phyloP scores from a whole-genome alignment of 306 rosid genomes.

The Quercus rubra region DNA sequence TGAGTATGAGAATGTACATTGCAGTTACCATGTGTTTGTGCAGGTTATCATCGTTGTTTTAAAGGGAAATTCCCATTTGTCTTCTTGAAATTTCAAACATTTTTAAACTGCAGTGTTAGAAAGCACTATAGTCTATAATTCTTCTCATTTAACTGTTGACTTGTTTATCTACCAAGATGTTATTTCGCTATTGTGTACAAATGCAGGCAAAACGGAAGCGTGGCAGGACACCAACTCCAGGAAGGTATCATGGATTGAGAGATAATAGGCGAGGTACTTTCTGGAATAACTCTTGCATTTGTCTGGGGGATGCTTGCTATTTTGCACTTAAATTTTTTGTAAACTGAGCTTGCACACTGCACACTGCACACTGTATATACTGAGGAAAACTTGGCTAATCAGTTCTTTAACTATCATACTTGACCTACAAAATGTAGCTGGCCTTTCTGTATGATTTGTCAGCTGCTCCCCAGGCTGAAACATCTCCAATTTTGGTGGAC shows the following conservation, averaged over 20 bases:
- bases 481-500: background rate
- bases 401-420: background rate
- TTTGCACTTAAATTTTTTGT: background rate
- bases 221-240: conserved; percentile 49
- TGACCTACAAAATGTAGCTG: background rate
- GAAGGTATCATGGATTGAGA: conserved; percentile 45
- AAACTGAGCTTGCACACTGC: background rate
- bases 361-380: background rate
- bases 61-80: conserved; percentile 6
- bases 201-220: conserved; percentile 53
- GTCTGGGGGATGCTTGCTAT: background rate
- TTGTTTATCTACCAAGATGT: conserved; percentile 8
- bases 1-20: background rate
- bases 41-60: background rate
- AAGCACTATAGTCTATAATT: background rate
- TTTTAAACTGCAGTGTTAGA: conserved; percentile 3
- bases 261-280: conserved; percentile 30
- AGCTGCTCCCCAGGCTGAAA: background rate
- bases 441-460: background rate
- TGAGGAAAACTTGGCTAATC: background rate
- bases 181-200: conserved; percentile 5
- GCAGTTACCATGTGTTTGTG: background rate
- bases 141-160: background rate
- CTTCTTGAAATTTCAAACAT: background rate
- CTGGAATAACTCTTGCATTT: background rate